A percentile compares a stretch with the other conserved stretches of the same genome.
Conservation (phyloP, 192 early-diverging fungal genomes). For the Backusella tuberculispora region DNA sequence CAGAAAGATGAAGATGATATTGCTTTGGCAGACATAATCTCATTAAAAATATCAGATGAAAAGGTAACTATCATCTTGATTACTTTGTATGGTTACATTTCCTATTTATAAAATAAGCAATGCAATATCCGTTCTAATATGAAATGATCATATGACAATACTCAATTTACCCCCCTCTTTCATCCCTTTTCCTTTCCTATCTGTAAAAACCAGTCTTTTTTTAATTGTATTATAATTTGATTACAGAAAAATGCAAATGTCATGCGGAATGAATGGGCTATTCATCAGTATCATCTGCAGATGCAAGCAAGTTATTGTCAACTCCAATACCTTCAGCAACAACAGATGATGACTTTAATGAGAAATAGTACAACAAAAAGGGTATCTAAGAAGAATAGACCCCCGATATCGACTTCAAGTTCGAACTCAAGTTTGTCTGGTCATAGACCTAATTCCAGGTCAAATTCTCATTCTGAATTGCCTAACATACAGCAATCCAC, state of each 20-base stretch:
- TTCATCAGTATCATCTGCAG: conserved; percentile 15
- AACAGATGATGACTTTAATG: conserved; percentile 13
- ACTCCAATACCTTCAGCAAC: conserved; percentile 12
- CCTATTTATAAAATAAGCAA: conserved; percentile 8
- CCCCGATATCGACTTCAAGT: neutral
- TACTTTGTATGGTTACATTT: neutral
- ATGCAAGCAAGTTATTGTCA: conserved; percentile 17
- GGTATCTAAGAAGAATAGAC: neutral
- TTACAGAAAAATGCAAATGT: conserved; percentile 7
- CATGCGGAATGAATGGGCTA: neutral
- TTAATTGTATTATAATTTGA: neutral
- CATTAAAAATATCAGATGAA: conserved; percentile 6
- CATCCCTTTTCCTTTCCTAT: neutral
- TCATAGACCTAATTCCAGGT: neutral
- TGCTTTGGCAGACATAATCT: neutral
- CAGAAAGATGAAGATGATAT: conserved; percentile 5
- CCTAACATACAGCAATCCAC: neutral
- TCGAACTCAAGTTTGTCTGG: neutral
- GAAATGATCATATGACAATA: conserved; percentile 11
- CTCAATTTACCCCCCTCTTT: conserved; percentile 7
- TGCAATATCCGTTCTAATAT: conserved; percentile 3
- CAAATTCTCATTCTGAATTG: neutral
- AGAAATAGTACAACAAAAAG: conserved; percentile 10
- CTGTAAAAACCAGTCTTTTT: neutral
- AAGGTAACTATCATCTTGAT: conserved; percentile 12